phyloP scores from a whole-genome alignment of 306 rosid species.

The Acacia melanoxylon region DNA sequence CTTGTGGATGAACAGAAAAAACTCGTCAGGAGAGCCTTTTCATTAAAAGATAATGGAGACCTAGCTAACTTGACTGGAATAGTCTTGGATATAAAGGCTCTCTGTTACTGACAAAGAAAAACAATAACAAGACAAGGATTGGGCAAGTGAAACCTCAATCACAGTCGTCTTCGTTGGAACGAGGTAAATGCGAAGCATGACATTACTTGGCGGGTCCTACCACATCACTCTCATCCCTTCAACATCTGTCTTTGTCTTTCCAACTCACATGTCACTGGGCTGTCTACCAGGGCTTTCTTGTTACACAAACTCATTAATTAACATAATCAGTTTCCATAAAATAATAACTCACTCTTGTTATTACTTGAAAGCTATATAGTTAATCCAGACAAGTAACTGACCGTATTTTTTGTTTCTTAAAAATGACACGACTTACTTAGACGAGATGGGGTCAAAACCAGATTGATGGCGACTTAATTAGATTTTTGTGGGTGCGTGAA shows the following conservation, averaged over 20 bases:
- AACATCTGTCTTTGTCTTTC: conserved; percentile 40
- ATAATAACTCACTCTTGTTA: background rate
- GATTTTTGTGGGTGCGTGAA: conserved; percentile 1
- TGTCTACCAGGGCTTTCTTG: conserved; percentile 26
- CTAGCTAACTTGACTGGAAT: background rate
- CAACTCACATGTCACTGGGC: conserved; percentile 44
- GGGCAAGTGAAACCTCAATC: conserved; percentile 10
- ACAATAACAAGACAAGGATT: conserved; percentile 11
- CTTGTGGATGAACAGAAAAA: background rate
- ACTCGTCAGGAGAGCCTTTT: background rate
- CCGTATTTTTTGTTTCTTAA: background rate
- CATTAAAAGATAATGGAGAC: background rate
- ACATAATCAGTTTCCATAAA: background rate
- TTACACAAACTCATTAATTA: conserved; percentile 21
- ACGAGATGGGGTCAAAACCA: conserved; percentile 20
- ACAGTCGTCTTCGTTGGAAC: conserved; percentile 13
- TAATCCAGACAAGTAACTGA: background rate
- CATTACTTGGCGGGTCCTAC: conserved; percentile 46
- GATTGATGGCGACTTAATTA: conserved; percentile 27
- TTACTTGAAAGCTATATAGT: background rate
- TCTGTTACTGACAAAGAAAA: background rate
- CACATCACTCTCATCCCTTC: conserved; percentile 40
- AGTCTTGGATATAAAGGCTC: background rate
- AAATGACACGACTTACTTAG: background rate
- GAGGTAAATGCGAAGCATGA: conserved; percentile 37